phyloP scores from a whole-genome alignment of 441 rosid species.

The Brassica balearica region DNA sequence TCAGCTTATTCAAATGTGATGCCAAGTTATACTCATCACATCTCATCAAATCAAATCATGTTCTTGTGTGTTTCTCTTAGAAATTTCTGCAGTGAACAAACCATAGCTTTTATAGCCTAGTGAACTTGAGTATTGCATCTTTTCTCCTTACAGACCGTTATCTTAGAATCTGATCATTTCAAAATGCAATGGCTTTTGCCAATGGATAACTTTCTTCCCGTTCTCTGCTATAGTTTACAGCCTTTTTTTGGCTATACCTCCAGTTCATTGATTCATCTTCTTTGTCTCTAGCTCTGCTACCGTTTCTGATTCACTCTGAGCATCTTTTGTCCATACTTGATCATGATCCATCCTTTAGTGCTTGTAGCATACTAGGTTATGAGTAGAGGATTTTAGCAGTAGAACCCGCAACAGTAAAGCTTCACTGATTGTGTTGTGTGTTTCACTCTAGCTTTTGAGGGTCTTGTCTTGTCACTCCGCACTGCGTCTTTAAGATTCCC shows the following conservation, averaged over 20 bases:
- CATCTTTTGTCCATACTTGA: too few relatives aligned
- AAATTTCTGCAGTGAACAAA: not conserved
- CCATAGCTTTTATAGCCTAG: not conserved
- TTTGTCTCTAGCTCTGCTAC: not conserved
- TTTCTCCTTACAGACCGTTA: not conserved
- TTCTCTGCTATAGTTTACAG: not conserved
- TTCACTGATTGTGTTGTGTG: not conserved
- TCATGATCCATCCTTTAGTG: slow-evolving; percentile 4
- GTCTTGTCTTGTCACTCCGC: slow-evolving; percentile 20
- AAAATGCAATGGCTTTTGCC: not conserved
- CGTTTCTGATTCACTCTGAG: not conserved
- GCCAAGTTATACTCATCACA: not conserved
- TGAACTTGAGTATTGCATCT: not conserved
- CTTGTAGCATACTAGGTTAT: slow-evolving; percentile 24
- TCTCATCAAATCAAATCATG: not conserved
- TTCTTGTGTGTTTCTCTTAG: not conserved
- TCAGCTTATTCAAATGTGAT: not conserved
- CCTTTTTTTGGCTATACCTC: not conserved
- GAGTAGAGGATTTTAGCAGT: not conserved
- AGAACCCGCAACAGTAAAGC: not conserved
- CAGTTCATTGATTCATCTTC: not conserved
- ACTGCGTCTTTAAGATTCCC: not conserved
- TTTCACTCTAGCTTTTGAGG: not conserved
- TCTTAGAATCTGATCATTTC: not conserved
- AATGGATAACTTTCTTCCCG: not conserved